Evolutionary conservation across 139 green algal genomes (phyloP).

Genomic region (Marvania coccoides): DNA sequence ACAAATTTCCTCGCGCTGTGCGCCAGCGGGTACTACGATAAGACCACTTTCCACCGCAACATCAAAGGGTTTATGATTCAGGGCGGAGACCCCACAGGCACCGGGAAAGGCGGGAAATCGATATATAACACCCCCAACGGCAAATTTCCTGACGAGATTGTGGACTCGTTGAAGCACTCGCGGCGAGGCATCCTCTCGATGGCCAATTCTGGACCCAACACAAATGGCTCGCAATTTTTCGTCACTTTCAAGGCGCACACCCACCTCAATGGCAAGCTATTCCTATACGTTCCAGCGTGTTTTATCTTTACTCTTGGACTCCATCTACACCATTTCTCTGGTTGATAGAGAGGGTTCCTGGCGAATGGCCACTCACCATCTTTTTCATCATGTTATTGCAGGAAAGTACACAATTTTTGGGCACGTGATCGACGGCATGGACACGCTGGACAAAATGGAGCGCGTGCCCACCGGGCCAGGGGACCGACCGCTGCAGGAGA

Average conservation of each 20-base stretch:
- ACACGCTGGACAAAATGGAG: slow-evolving; percentile 93
- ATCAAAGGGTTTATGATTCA: slow-evolving; percentile 95
- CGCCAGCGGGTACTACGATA: slow-evolving; percentile 84
- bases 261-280: slow-evolving; percentile 83
- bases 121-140: slow-evolving; percentile 80
- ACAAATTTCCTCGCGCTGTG: slow-evolving; percentile 95
- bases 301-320: too few species aligned
- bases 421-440: slow-evolving; percentile 92
- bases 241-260: slow-evolving; percentile 90
- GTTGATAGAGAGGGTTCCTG: too few species aligned
- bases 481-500: slow-evolving; percentile 69
- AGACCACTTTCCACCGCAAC: slow-evolving; percentile 90
- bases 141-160: slow-evolving; percentile 94
- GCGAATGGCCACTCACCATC: background rate
- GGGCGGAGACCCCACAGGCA: slow-evolving; percentile 83
- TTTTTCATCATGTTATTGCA: slow-evolving; percentile 3
- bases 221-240: slow-evolving; percentile 89
- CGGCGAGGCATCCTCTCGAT: slow-evolving; percentile 89
- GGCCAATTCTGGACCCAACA: slow-evolving; percentile 96
- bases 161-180: slow-evolving; percentile 77
- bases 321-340: too few species aligned
- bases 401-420: slow-evolving; percentile 78
- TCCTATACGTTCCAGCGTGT: too few species aligned
- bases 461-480: slow-evolving; percentile 29
- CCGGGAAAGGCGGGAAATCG: slow-evolving; percentile 84